Base-by-base conservation (phyloP, 192 early-diverging fungal genomes). In the Umbelopsis isabellina region DNA sequence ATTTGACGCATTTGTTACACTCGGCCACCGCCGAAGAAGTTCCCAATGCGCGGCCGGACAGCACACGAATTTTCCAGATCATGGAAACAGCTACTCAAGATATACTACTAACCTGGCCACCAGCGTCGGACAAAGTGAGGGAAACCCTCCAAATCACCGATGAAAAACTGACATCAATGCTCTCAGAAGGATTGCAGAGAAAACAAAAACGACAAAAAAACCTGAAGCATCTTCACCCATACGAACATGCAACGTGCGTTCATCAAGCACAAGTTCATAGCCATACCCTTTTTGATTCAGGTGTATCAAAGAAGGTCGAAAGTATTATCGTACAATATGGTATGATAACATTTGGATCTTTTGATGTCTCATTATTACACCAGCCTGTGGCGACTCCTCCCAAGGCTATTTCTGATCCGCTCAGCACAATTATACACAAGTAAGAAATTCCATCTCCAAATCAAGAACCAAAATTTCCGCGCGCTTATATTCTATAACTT, bases 301-400 rank as follows among this genome's bases (percentile, higher is more conserved):
- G 46, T 21, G 46, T 49, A 30, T 35, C 48, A 1, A 50, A 72
- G 15, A 72, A 67, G 46, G 30, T 68, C 22, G 55, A 77, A 37
- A 49, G 37, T 66, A 13, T 77, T 18, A 61, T 65, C 30, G 53
- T 77, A 61, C 66, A 67, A 18, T 77, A 77, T 66, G 76, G 76
- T 30, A 45, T 48, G 10, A 73, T 77, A 30, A 69, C 71, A 13
- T 77, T 77, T 70, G 41, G 68, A 49, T 66, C 72, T 21, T 45
- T 70, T 47, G 65, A 76, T 11, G 46, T 76, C 18, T 61, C 30
- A 15, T n/a, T 11, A 23, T 25, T 46, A 13, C 35, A 46, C 25
- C 22, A n/a, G 21, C 10, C n/a, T 46, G 15, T 37, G 6, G 52
- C 13, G 3, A 23, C 49, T 27, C 37, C 58, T 65, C 25, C 35